Evolutionary conservation across 768 basidiomycete species (phyloP), one percentile per base, ranked within the genome.

Genomic region (Naematelia encephala): DNA sequence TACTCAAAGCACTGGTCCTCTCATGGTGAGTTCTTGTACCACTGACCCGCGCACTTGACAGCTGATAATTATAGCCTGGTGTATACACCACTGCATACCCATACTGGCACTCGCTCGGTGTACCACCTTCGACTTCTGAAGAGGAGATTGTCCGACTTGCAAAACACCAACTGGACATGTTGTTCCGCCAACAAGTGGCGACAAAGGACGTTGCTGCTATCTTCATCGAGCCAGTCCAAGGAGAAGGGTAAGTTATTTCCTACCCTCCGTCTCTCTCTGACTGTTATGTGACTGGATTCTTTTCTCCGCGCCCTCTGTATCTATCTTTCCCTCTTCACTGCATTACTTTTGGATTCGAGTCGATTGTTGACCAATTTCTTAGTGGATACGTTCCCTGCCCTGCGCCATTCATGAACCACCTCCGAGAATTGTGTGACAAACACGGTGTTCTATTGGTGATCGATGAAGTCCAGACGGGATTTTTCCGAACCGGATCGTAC

Each of bases 181-280:
- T 94, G 12, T 78, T 87, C 59, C 79, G 80, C 51, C 93, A 97
- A 76, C 90, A 92, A 76, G 87, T 86, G 5, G 81, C 86, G 1
- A 89, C 92, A 0, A 77, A 78, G 3, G 93, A 97, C 74, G 93
- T 91, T 0, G 91, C 93, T 1, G 92, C 91, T n/a, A 87, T 97
- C 70, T 78, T 98, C 63, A 78, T 98, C 43, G 94, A 98, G 80
- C 89, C 94, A 43, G 87, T 97, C 1, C 81, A 97, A 27, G 93
- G 92, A 23, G 94, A 97, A 77, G 94, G 94, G 67, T 67, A 52
- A 53, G 69, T 66, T 1, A 28, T 10, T 26, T 21, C n/a, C 19
- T 43, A 12, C 19, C 39, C 39, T 43, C n/a, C 23, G 1, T 12
- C 13, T 48, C 54, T 56, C 50, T 5, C 34, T 29, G 10, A 4